Evolutionary conservation across 768 basidiomycete species (phyloP).

Genomic region (Hypholoma fasciculare): DNA sequence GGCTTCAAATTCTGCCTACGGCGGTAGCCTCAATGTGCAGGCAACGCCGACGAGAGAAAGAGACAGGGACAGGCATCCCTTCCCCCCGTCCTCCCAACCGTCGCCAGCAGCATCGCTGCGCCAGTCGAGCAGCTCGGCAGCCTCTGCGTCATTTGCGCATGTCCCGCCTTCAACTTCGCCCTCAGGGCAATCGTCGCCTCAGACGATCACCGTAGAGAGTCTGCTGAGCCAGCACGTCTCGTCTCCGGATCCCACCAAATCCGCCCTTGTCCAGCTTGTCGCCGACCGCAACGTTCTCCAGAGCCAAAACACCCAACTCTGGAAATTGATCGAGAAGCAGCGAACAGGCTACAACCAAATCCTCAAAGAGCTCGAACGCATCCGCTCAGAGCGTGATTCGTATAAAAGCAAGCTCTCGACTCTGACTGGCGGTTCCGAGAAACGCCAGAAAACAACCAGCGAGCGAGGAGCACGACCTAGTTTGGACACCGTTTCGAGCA

Average conservation of each 20-base stretch:
- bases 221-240: constrained; percentile 56
- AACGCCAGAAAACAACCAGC: constrained; percentile 25
- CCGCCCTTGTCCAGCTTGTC: constrained; percentile 77
- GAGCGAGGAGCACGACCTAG: constrained; percentile 29
- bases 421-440: constrained; percentile 26
- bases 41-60: constrained; percentile 29
- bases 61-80: constrained; percentile 33
- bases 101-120: constrained; percentile 32
- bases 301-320: constrained; percentile 85
- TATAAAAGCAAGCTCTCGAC: constrained; percentile 51
- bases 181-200: constrained; percentile 34
- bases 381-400: constrained; percentile 77
- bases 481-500: constrained; percentile 24
- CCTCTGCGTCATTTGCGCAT: constrained; percentile 28
- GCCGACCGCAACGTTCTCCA: constrained; percentile 80
- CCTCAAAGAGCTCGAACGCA: constrained; percentile 82
- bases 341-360: constrained; percentile 77
- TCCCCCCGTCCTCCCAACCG: constrained; percentile 32
- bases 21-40: constrained; percentile 13
- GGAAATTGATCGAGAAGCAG: constrained; percentile 95
- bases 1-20: constrained; percentile 12
- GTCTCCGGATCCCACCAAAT: constrained; percentile 52
- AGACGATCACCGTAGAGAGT: constrained; percentile 48
- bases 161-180: constrained; percentile 32
- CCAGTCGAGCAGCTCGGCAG: constrained; percentile 19